phyloP scores from a whole-genome alignment of 192 early-diverging fungal genomes.

The Funneliformis mosseae region DNA sequence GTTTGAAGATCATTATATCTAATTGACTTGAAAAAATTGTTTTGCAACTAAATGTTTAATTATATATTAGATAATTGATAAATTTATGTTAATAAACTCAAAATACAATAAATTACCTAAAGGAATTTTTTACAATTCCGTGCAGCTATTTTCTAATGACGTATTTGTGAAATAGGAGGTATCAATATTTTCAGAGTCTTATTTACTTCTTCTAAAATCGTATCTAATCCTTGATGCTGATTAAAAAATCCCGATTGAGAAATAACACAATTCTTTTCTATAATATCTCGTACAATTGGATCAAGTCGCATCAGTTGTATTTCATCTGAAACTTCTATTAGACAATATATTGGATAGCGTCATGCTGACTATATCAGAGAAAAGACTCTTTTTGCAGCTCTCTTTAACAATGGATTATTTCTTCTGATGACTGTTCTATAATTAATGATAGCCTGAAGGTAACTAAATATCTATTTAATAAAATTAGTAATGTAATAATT shows the following conservation, averaged over 20 bases:
- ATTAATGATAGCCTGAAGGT: slow-evolving; percentile 21
- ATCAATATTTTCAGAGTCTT: slow-evolving; percentile 23
- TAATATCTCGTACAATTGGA: too few species aligned
- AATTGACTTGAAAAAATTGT: slow-evolving; percentile 16
- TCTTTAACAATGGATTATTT: slow-evolving; percentile 13
- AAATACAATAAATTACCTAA: too few species aligned
- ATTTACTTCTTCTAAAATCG: slow-evolving; percentile 19
- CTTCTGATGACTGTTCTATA: background rate
- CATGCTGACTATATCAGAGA: too few species aligned
- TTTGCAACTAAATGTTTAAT: slow-evolving; percentile 12
- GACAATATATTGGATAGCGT: too few species aligned
- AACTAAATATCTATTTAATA: slow-evolving; percentile 21
- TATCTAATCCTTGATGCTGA: too few species aligned
- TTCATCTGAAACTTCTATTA: too few species aligned
- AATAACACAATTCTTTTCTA: too few species aligned
- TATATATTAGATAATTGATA: too few species aligned
- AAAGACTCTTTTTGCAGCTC: too few species aligned
- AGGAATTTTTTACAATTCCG: too few species aligned
- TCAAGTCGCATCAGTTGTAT: too few species aligned
- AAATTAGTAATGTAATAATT: slow-evolving; percentile 8
- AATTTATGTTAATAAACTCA: too few species aligned
- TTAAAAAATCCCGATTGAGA: slow-evolving; percentile 11
- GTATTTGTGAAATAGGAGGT: slow-evolving; percentile 22
- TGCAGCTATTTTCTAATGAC: slow-evolving; percentile 22
- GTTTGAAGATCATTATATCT: slow-evolving; percentile 12